These are phyloP conservation scores for Coniochaeta prunicola DNA, from an alignment of 2,329 filamentous ascomycete species.

Conservation along the genomic window DNA sequence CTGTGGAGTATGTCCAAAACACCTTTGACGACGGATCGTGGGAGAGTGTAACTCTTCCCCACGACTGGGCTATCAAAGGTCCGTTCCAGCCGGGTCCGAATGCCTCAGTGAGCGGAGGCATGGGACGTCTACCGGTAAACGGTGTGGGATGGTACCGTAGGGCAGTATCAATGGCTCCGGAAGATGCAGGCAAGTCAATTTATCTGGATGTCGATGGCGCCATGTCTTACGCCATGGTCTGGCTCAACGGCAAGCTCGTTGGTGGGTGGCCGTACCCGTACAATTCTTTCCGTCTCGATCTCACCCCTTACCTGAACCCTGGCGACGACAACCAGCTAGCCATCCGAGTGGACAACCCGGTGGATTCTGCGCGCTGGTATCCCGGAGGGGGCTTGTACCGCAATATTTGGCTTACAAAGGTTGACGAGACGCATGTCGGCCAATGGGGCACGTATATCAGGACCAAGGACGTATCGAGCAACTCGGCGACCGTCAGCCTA, in stretches of 20 bases:
- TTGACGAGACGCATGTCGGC: slow-evolving; percentile 35
- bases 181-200: slow-evolving; percentile 27
- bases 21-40: neutral
- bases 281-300: slow-evolving; percentile 41
- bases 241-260: slow-evolving; percentile 41
- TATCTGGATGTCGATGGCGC: slow-evolving; percentile 43
- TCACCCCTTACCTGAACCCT: slow-evolving; percentile 32
- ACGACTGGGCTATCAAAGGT: slow-evolving; percentile 42
- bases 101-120: slow-evolving; percentile 27
- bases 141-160: slow-evolving; percentile 47
- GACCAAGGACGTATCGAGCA: slow-evolving; percentile 32
- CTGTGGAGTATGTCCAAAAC: neutral
- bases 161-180: slow-evolving; percentile 22
- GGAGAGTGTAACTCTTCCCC: slow-evolving; percentile 31
- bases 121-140: slow-evolving; percentile 37
- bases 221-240: slow-evolving; percentile 43
- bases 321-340: slow-evolving; percentile 33
- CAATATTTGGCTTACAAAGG: slow-evolving; percentile 46
- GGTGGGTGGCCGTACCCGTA: slow-evolving; percentile 46
- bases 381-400: slow-evolving; percentile 46
- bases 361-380: slow-evolving; percentile 44
- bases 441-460: slow-evolving; percentile 44
- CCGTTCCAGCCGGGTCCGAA: slow-evolving; percentile 26
- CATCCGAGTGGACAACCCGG: slow-evolving; percentile 42
- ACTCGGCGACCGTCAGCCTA: slow-evolving; percentile 36